phyloP scores from a whole-genome alignment of 2,329 filamentous ascomycete genomes.

The Fusarium armeniacum region DNA sequence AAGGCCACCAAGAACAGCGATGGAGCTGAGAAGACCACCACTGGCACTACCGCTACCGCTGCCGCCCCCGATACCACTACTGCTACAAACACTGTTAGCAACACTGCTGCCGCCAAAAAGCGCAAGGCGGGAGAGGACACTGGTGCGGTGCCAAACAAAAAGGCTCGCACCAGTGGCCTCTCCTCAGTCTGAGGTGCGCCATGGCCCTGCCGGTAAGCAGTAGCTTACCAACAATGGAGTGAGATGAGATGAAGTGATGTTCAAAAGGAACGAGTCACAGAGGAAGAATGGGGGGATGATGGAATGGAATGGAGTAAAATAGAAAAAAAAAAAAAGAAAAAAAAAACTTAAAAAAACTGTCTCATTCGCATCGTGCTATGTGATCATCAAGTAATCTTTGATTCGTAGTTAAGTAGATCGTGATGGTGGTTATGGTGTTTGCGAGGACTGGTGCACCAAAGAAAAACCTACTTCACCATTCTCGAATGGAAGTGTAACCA shows the following conservation, averaged over 20 bases:
- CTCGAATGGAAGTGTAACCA: background rate
- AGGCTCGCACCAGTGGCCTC: constrained; percentile 14
- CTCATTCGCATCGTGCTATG: background rate
- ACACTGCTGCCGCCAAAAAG: constrained; percentile 5
- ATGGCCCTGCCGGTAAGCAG: background rate
- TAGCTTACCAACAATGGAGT: background rate
- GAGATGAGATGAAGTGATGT: constrained; percentile 1
- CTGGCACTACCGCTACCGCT: too few relatives aligned
- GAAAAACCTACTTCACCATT: background rate
- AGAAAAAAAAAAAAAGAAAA: background rate
- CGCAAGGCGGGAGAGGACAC: constrained; percentile 14
- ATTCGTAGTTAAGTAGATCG: background rate
- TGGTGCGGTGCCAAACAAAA: constrained; percentile 6
- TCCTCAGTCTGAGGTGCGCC: constrained; percentile 6
- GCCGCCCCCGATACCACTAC: too few relatives aligned
- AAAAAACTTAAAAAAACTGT: background rate
- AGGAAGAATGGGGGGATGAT: too few relatives aligned
- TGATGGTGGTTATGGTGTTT: background rate
- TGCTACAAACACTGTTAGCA: background rate
- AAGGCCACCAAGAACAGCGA: too few relatives aligned
- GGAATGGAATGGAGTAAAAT: too few relatives aligned
- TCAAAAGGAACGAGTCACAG: background rate
- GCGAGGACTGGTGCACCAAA: background rate
- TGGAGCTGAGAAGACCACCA: too few relatives aligned
- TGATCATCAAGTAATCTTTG: background rate